Percentiles rank a stretch among this genome's conserved stretches.
These are phyloP conservation scores for Kwoniella shandongensis DNA, from an alignment of 768 basidiomycete species.

Conservation along the genomic window DNA sequence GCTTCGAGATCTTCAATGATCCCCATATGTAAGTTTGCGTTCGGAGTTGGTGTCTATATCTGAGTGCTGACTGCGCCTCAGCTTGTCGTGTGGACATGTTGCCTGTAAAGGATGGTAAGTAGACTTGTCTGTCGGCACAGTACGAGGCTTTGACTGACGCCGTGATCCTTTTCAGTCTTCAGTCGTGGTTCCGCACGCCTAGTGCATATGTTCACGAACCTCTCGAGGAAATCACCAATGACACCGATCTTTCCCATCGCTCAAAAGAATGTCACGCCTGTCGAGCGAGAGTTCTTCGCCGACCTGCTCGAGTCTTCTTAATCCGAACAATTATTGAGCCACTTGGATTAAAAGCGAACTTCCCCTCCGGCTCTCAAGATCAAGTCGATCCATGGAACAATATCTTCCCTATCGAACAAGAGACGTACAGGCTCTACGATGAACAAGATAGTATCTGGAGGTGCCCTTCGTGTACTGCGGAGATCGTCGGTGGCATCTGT, in stretches of 20 bases:
- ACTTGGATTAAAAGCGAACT: conserved; percentile 24
- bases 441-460: conserved; percentile 22
- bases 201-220: conserved; percentile 26
- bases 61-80: background rate
- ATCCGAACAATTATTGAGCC: conserved; percentile 35
- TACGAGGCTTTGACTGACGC: no score
- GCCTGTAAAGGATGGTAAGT: conserved; percentile 45
- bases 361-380: conserved; percentile 23
- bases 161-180: conserved; percentile 29
- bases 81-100: conserved; percentile 43
- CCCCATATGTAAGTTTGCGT: conserved; percentile 40
- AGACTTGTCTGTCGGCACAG: background rate
- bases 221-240: conserved; percentile 9
- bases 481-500: conserved; percentile 29
- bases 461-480: conserved; percentile 36
- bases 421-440: conserved; percentile 31
- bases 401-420: conserved; percentile 33
- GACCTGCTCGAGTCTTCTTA: conserved; percentile 36
- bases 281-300: conserved; percentile 32
- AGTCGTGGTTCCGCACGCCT: conserved; percentile 33
- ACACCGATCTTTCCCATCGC: conserved; percentile 34
- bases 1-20: conserved; percentile 38
- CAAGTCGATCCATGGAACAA: conserved; percentile 35
- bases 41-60: background rate
- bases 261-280: conserved; percentile 43